phyloP scores from a whole-genome alignment of 148 eudicot genomes.

The Drosera capensis region DNA sequence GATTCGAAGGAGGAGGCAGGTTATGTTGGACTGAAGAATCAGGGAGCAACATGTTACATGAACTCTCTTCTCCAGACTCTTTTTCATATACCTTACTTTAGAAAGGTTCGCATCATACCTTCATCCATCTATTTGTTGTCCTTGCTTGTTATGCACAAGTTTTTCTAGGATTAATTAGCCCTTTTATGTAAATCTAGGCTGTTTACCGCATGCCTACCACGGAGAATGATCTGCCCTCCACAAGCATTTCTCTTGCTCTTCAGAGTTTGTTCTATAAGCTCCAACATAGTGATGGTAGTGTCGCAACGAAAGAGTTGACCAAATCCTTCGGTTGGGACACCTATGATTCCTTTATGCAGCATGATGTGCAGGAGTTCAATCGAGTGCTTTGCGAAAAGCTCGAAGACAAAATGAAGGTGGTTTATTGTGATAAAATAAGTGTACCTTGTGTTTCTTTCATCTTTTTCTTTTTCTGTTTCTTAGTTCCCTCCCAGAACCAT shows the following conservation, averaged over 20 bases:
- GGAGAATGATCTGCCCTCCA: conserved; percentile 85
- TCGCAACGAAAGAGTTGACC: conserved; percentile 91
- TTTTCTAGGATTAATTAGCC: neutral
- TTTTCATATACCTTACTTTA: conserved; percentile 88
- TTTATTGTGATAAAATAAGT: conserved; percentile 1
- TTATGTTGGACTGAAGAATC: conserved; percentile 91
- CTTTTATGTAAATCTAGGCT: conserved; percentile 39
- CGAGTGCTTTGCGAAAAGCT: conserved; percentile 90
- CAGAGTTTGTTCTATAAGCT: conserved; percentile 98
- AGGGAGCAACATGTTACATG: conserved; percentile 99
- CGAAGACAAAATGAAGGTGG: conserved; percentile 98
- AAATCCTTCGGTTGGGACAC: conserved; percentile 99
- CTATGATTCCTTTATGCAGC: conserved; percentile 97
- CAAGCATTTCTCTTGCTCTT: conserved; percentile 83
- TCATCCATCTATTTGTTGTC: neutral
- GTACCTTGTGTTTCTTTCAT: neutral
- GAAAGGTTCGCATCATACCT: conserved; percentile 44
- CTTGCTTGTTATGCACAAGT: conserved; percentile 2
- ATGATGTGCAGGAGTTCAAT: conserved; percentile 95
- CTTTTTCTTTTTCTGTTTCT: neutral
- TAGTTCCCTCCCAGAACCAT: neutral
- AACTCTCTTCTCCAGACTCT: conserved; percentile 88
- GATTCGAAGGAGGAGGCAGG: conserved; percentile 98
- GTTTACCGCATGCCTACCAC: conserved; percentile 99
- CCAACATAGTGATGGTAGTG: conserved; percentile 78